Percentiles rank a stretch among this genome's conserved stretches.
Evolutionary conservation across 2,329 filamentous ascomycete genomes (phyloP).

Genomic region (Xylaria digitata): DNA sequence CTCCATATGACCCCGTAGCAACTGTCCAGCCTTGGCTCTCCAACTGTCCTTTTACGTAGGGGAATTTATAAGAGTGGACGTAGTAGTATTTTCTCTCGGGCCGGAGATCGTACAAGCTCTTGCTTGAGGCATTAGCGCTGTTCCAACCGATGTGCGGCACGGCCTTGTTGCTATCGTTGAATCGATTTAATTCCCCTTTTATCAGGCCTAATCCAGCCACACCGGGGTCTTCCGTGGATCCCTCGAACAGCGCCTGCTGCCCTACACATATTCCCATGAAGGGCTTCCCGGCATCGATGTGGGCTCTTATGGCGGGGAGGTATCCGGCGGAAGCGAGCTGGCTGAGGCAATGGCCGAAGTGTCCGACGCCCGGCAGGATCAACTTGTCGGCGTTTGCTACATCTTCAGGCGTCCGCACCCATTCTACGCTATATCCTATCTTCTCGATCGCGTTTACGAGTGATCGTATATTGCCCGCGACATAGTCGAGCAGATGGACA

Average conservation of each 20-base stretch:
- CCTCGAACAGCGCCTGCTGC: constrained; percentile 87
- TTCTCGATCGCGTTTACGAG: constrained; percentile 98
- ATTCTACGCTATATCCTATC: constrained; percentile 90
- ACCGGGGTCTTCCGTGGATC: constrained; percentile 80
- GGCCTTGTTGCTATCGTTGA: constrained; percentile 81
- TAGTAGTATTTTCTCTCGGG: constrained; percentile 97
- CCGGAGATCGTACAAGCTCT: constrained; percentile 78
- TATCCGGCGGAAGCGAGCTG: constrained; percentile 87
- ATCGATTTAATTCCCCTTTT: constrained; percentile 76
- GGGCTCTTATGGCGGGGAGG: constrained; percentile 80
- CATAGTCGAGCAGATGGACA: constrained; percentile 85
- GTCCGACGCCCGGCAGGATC: constrained; percentile 94
- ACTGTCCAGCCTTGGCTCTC: constrained; percentile 89
- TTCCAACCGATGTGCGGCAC: constrained; percentile 99
- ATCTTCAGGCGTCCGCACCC: constrained; percentile 87
- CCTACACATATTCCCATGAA: constrained; percentile 99
- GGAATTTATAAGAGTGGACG: constrained; percentile 91
- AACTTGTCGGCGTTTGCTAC: constrained; percentile 89
- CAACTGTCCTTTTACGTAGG: constrained; percentile 77
- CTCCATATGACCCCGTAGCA: constrained; percentile 88
- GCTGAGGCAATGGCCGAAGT: constrained; percentile 94
- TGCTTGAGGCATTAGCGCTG: constrained; percentile 74
- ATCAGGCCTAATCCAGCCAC: constrained; percentile 82
- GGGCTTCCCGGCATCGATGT: constrained; percentile 91
- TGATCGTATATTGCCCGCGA: constrained; percentile 95